Evolutionary conservation across 257 asterid species (phyloP), one percentile per base, ranked within the genome.

Genomic region (Leonotis leonurus): DNA sequence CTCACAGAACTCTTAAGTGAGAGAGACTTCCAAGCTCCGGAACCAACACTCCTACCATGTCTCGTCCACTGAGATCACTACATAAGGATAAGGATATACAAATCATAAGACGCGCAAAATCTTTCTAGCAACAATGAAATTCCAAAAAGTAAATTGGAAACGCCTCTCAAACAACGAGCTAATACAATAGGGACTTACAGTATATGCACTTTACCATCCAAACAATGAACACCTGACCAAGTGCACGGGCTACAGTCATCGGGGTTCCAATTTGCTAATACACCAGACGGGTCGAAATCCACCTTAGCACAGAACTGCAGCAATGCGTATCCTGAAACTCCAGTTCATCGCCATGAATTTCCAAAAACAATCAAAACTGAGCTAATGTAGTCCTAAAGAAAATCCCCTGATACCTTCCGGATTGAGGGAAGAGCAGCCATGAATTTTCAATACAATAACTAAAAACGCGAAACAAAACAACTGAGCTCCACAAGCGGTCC

Each of bases 191-290:
- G 69, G 6, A 77, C 98, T 88, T 80, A 91, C 98, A 91, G 70
- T 56, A 44, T 65, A 70, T 75, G 73, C 78, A 91, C 98, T 81
- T 76, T 65, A 26, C 87, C 86, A 13, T 75, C 88, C 36, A 64
- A 70, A 71, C 98, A 91, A 66, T 74, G 78, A 65, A 88, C 85
- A 24, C 98, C 98, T n/a, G 81, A 74, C 98, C 97, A 91, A 67
- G 60, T 24, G 73, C 98, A 91, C 3, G 94, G 95, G 70, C 73
- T 77, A 65, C 79, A 74, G 14, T 86, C 84, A 67, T 59, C 41
- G 18, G 79, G 65, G 55, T 78, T 74, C 98, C 98, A 91, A 72
- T 83, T 70, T 18, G 77, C 80, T 64, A 91, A 77, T 70, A 76
- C 81, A 25, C 86, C 80, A 57, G 64, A 77, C 11, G 97, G 95